A percentile compares a stretch with the other conserved stretches of the same genome.
These are phyloP conservation scores for Cucurbita maxima DNA, from an alignment of 306 rosid genomes.

Conservation along the genomic window DNA sequence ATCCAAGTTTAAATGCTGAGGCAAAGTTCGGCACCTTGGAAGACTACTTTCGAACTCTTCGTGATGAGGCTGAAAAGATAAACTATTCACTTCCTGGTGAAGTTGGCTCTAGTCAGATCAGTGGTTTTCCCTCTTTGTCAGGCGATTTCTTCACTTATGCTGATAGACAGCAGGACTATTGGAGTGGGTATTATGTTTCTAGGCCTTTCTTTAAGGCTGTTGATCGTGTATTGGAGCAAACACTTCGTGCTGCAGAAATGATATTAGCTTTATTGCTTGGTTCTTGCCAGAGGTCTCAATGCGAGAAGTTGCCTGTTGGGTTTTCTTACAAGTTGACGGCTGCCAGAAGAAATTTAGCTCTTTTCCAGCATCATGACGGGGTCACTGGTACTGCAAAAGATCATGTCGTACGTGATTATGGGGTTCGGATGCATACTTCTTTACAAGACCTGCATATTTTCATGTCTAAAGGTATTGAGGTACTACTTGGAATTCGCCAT, in stretches of 20 bases:
- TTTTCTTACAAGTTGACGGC: conserved; percentile 88
- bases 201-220: conserved; percentile 97
- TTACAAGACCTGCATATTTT: conserved; percentile 82
- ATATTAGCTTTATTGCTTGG: conserved; percentile 73
- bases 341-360: conserved; percentile 95
- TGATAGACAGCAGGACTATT: conserved; percentile 89
- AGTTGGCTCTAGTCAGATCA: conserved; percentile 61
- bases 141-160: conserved; percentile 96
- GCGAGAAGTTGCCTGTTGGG: conserved; percentile 65
- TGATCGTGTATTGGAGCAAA: conserved; percentile 86
- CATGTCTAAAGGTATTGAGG: conserved; percentile 81
- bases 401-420: conserved; percentile 82
- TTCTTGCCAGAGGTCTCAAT: conserved; percentile 59
- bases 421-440: conserved; percentile 84
- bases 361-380: conserved; percentile 98
- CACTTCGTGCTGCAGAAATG: conserved; percentile 86
- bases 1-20: conserved; percentile 72
- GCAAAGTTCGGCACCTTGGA: conserved; percentile 84
- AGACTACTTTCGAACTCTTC: conserved; percentile 67
- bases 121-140: conserved; percentile 88
- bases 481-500: conserved; percentile 64
- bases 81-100: conserved; percentile 69
- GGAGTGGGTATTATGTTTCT: conserved; percentile 99
- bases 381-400: conserved; percentile 98
- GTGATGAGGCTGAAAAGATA: conserved; percentile 71